Base-by-base conservation (phyloP, 176 grass and related monocot species). In the Paspalum notatum region DNA sequence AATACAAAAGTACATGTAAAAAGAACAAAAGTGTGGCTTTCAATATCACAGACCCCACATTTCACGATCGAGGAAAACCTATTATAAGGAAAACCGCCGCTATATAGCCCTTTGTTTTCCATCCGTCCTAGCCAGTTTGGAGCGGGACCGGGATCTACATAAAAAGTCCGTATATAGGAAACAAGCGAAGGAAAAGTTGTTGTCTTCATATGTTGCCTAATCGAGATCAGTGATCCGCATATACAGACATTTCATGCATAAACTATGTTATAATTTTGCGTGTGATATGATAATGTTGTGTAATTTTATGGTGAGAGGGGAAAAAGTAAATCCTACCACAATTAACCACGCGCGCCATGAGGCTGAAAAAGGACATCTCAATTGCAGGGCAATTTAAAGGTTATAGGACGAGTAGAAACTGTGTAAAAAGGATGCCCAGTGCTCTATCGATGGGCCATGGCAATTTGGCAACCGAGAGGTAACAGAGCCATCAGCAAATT, bases 1-100 rank as follows among this genome's bases (percentile, higher is more conserved):
- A 69, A 71, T 85, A 75, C 10, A 80, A 85, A 84, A 85, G 62
- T 64, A 62, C 56, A 71, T 61, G 3, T 47, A 48, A 48, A 64
- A 42, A 65, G 20, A 76, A 64, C 9, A 80, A 71, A 81, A 42
- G 11, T 0, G n/a, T 41, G 40, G 20, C 47, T 54, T 76, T 76
- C 12, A 40, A 76, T 71, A 80, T 6, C 2, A 9, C 13, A 45
- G 51, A 12, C 52, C 41, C 42, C 70, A 71, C 25, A 3, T 62
- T 45, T 83, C 63, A 41, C 74, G 64, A 6, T 88, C 80, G 1
- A 45, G 7, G 15, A 26, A 27, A 39, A 42, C 20, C 1, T 58
- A 80, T 32, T 32, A n/a, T 13, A 37, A 13, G 5, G 8, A 77
- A 83, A 83, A 60, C 74, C 43, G 7, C 18, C 7, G 7, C 39